Percentiles rank a stretch among this genome's conserved stretches.
Conservation (phyloP, 257 asterid genomes). For the Osmanthus fragrans region DNA sequence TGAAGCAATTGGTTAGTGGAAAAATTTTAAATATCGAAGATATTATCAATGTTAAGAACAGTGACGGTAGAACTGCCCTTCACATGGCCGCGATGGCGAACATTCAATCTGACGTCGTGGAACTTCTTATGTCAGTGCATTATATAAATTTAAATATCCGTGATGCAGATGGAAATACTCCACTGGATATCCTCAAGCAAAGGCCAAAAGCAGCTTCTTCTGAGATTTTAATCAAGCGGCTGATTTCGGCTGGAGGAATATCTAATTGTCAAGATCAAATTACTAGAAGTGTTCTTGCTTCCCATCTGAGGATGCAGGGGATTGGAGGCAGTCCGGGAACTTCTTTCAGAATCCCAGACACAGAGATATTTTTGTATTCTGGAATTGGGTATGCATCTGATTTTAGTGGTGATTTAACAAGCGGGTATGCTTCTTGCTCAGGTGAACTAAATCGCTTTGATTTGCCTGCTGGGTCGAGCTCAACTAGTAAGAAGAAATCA, state of each 20-base stretch:
- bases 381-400: slow-evolving; percentile 47
- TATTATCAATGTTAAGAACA: slow-evolving; percentile 59
- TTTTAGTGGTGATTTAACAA: slow-evolving; percentile 37
- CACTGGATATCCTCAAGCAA: slow-evolving; percentile 70
- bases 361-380: slow-evolving; percentile 60
- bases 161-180: slow-evolving; percentile 70
- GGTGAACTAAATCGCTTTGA: slow-evolving; percentile 48
- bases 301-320: slow-evolving; percentile 61
- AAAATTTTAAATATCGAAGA: slow-evolving; percentile 39
- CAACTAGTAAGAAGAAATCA: slow-evolving; percentile 35
- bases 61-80: slow-evolving; percentile 79
- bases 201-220: slow-evolving; percentile 64
- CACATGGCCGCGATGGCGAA: slow-evolving; percentile 72
- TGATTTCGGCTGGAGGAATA: slow-evolving; percentile 79
- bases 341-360: slow-evolving; percentile 70
- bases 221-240: slow-evolving; percentile 65
- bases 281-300: slow-evolving; percentile 47
- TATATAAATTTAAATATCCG: slow-evolving; percentile 55
- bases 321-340: slow-evolving; percentile 81
- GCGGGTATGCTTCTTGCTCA: slow-evolving; percentile 44
- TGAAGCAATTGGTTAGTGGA: slow-evolving; percentile 47
- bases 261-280: slow-evolving; percentile 39
- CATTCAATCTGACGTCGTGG: slow-evolving; percentile 64
- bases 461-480: slow-evolving; percentile 26
- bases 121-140: slow-evolving; percentile 66